Conservation (phyloP, 2,329 filamentous ascomycete genomes). For the Didymella exigua region DNA sequence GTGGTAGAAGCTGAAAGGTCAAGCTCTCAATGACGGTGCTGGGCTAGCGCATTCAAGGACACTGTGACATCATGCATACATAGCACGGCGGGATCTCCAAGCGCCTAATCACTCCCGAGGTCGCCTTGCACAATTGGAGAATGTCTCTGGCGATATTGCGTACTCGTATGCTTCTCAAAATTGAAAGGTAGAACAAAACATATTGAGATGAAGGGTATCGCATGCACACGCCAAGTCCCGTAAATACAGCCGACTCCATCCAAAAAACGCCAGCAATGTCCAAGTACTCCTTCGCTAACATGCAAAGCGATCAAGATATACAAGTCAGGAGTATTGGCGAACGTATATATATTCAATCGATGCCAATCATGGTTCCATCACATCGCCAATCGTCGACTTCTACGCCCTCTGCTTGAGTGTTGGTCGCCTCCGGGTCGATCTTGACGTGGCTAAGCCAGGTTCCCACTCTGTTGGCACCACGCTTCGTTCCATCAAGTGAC, state of each 20-base stretch:
- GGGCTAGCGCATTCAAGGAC: neutral
- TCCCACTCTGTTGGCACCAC: conserved; percentile 46
- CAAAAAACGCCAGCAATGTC: conserved; percentile 7
- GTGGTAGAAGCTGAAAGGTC: neutral
- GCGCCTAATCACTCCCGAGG: conserved; percentile 4
- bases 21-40: neutral
- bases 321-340: conserved; percentile 10
- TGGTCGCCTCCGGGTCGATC: conserved; percentile 45
- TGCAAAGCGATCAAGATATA: conserved; percentile 13
- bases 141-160: neutral
- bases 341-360: conserved; percentile 31
- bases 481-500: conserved; percentile 43
- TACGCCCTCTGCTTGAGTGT: conserved; percentile 38
- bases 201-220: conserved; percentile 15
- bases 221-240: neutral
- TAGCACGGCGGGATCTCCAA: neutral
- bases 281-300: conserved; percentile 14
- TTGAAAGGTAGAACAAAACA: neutral
- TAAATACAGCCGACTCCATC: neutral
- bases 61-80: conserved; percentile 13
- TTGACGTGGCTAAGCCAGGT: conserved; percentile 48
- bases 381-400: conserved; percentile 46
- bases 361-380: conserved; percentile 45
- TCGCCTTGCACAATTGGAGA: conserved; percentile 4
- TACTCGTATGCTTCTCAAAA: neutral